Evolutionary conservation across 768 basidiomycete genomes (phyloP).

Genomic region (Coprinopsis cinerea): DNA sequence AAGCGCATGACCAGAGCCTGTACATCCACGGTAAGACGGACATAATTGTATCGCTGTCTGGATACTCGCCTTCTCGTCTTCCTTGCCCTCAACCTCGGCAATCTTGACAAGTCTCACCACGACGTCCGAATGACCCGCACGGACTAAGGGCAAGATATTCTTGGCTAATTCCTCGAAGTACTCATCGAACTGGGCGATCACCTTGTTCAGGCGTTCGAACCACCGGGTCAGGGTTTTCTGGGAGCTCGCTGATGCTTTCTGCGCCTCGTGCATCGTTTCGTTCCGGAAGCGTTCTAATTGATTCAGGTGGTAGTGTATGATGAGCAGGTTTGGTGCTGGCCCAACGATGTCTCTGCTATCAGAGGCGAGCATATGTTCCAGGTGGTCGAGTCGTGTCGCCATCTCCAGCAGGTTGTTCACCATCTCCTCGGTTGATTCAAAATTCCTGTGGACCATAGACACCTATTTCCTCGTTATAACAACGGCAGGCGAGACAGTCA

Average conservation of each 20-base stretch:
- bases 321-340: slow-evolving; percentile 81
- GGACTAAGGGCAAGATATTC: slow-evolving; percentile 73
- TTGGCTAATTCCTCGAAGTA: slow-evolving; percentile 75
- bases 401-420: slow-evolving; percentile 91
- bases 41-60: too few relatives aligned
- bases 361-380: slow-evolving; percentile 70
- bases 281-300: slow-evolving; percentile 93
- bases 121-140: slow-evolving; percentile 76
- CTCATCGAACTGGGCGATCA: slow-evolving; percentile 79
- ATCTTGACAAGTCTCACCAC: slow-evolving; percentile 91
- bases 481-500: not conserved
- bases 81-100: slow-evolving; percentile 85
- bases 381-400: slow-evolving; percentile 72
- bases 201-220: slow-evolving; percentile 80
- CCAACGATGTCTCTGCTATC: slow-evolving; percentile 79
- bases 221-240: slow-evolving; percentile 65
- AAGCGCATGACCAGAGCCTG: slow-evolving; percentile 92
- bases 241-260: slow-evolving; percentile 64
- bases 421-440: slow-evolving; percentile 93
- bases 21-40: slow-evolving; percentile 5
- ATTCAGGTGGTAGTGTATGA: slow-evolving; percentile 87
- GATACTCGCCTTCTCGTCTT: slow-evolving; percentile 98
- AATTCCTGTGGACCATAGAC: slow-evolving; percentile 92
- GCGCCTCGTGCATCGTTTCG: slow-evolving; percentile 91
- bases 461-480: slow-evolving; percentile 46